Conservation (phyloP, 2,329 filamentous ascomycete species). For the Aspergillus neotritici region DNA sequence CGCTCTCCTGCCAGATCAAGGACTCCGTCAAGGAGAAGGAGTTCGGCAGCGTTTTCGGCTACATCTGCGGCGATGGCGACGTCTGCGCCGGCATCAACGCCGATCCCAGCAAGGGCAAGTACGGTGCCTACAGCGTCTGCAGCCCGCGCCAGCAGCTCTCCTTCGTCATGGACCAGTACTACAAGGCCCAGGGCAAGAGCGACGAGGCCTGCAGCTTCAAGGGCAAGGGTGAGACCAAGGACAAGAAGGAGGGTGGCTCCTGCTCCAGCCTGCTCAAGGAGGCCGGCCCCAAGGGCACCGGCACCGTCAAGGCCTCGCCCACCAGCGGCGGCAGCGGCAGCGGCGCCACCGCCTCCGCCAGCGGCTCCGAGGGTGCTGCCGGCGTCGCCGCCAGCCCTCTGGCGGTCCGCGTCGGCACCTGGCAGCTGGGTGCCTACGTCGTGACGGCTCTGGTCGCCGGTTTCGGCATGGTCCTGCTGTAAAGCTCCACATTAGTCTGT, state of each 20-base stretch:
- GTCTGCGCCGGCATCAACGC: constrained; percentile 36
- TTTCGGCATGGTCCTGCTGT: constrained; percentile 45
- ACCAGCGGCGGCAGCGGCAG: constrained; percentile 22
- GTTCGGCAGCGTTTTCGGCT: constrained; percentile 59
- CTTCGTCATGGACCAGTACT: constrained; percentile 45
- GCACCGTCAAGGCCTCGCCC: constrained; percentile 34
- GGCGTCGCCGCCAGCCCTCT: constrained; percentile 25
- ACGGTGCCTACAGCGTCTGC: constrained; percentile 48
- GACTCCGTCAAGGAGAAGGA: constrained; percentile 51
- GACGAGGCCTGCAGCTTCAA: constrained; percentile 41
- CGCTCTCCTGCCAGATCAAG: constrained; percentile 64
- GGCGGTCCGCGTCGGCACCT: constrained; percentile 34
- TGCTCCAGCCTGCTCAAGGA: constrained; percentile 35
- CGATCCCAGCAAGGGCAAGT: constrained; percentile 38
- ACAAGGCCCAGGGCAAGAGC: constrained; percentile 29
- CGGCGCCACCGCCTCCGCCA: constrained; percentile 12
- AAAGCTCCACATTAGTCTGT: constrained; percentile 12
- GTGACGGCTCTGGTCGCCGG: constrained; percentile 40
- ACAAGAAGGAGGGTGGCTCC: constrained; percentile 27
- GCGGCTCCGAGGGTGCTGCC: constrained; percentile 30
- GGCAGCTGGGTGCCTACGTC: constrained; percentile 42
- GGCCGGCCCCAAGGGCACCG: constrained; percentile 38
- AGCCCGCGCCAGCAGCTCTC: constrained; percentile 40
- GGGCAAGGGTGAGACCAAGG: constrained; percentile 37
- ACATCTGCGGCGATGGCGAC: constrained; percentile 36